These are phyloP conservation scores for Lachancea mirantina DNA, from an alignment of 805 yeast genomes.

Conservation along the genomic window DNA sequence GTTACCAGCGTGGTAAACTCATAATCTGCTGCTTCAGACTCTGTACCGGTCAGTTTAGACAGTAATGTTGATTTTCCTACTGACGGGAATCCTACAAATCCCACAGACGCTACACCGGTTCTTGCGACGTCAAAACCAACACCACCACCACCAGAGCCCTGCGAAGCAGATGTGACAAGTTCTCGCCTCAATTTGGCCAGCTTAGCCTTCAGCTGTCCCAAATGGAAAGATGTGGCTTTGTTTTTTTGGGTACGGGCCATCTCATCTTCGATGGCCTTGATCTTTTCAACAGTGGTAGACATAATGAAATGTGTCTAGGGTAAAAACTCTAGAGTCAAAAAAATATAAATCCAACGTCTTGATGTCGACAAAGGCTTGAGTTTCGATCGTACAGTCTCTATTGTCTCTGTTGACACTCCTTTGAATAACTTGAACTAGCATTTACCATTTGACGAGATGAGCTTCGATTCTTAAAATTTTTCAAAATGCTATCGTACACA, in stretches of 20 bases:
- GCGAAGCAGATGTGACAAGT: conserved; percentile 59
- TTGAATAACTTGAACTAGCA: no score
- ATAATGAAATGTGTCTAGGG: conserved; percentile 23
- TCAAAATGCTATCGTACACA: no score
- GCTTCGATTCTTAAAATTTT: no score
- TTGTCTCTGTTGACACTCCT: no score
- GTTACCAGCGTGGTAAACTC: conserved; percentile 97
- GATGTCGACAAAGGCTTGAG: no score
- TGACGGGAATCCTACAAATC: conserved; percentile 97
- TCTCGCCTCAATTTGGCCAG: conserved; percentile 93
- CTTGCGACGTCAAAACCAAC: conserved; percentile 97
- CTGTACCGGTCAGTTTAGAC: conserved; percentile 87
- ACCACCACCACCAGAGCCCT: conserved; percentile 88
- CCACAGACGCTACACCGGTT: conserved; percentile 96
- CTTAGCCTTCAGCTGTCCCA: conserved; percentile 96
- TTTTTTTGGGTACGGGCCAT: conserved; percentile 98
- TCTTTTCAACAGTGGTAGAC: conserved; percentile 66
- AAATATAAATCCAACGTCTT: no score
- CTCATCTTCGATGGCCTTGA: conserved; percentile 89
- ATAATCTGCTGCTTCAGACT: conserved; percentile 95
- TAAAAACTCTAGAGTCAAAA: no score
- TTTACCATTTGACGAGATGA: no score
- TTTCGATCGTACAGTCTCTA: no score
- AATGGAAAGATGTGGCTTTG: conserved; percentile 94
- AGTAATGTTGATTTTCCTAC: conserved; percentile 80